These are phyloP conservation scores for Xylaria sp. DNA, from an alignment of 2,329 filamentous ascomycete genomes.

Conservation along the genomic window DNA sequence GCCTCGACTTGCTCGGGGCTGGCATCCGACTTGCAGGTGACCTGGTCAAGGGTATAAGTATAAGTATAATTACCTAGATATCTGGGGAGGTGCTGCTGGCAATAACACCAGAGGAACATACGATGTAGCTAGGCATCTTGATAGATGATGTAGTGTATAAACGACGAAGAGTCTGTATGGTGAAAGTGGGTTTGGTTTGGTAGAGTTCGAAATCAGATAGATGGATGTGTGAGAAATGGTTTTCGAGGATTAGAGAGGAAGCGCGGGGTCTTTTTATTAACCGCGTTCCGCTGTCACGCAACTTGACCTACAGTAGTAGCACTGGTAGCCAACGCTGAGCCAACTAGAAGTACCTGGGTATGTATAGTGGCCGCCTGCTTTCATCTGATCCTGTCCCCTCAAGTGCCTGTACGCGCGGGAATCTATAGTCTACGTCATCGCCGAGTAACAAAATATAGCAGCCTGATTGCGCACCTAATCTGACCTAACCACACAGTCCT, in stretches of 20 bases:
- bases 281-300: background rate
- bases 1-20: conserved; percentile 69
- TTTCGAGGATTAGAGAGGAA: background rate
- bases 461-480: background rate
- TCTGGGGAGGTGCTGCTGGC: background rate
- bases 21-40: conserved; percentile 78
- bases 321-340: too few species aligned
- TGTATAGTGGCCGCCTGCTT: background rate
- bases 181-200: background rate
- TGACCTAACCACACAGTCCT: background rate
- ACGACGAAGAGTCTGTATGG: conserved; percentile 21
- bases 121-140: conserved; percentile 64
- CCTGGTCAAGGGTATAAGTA: conserved; percentile 53
- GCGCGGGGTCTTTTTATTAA: conserved; percentile 25
- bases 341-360: too few species aligned
- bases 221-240: background rate
- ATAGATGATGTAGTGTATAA: conserved; percentile 22
- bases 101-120: conserved; percentile 39
- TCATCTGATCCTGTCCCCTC: background rate
- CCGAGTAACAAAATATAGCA: background rate
- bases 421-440: conserved; percentile 21
- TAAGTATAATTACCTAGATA: conserved; percentile 5
- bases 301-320: background rate
- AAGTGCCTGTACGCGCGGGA: too few species aligned
- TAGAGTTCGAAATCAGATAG: background rate